These are phyloP conservation scores for Intubia oerlemansii DNA, from an alignment of 2,329 filamentous ascomycete species.

Conservation along the genomic window DNA sequence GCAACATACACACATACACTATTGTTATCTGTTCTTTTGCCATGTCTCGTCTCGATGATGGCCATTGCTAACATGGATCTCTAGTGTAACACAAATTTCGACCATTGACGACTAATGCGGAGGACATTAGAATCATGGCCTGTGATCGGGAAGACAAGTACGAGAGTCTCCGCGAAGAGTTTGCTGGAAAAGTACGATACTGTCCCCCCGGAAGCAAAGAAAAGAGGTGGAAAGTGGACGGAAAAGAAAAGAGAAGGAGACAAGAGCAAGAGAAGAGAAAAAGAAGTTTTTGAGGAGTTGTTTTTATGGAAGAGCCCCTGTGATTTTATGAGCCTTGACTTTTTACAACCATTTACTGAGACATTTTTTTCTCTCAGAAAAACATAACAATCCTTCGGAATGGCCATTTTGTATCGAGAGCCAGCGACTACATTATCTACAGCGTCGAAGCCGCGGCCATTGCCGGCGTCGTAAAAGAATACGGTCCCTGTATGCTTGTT, in stretches of 20 bases:
- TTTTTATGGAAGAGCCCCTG: too few species aligned
- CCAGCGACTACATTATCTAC: conserved; percentile 98
- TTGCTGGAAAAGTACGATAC: conserved; percentile 67
- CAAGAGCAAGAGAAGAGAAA: too few species aligned
- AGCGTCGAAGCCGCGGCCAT: conserved; percentile 90
- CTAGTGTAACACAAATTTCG: too few species aligned
- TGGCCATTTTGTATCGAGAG: conserved; percentile 86
- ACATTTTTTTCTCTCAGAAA: conserved; percentile 39
- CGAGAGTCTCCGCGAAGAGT: conserved; percentile 61
- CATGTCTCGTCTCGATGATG: not conserved
- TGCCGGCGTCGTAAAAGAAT: conserved; percentile 66
- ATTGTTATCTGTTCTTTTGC: not conserved
- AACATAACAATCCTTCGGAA: conserved; percentile 78
- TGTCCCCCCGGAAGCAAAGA: too few species aligned
- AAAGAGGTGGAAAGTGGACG: too few species aligned
- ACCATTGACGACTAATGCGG: too few species aligned
- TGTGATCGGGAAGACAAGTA: conserved; percentile 86
- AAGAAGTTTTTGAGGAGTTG: too few species aligned
- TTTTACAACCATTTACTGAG: too few species aligned
- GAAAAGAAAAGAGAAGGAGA: too few species aligned
- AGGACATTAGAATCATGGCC: conserved; percentile 89
- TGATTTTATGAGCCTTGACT: too few species aligned
- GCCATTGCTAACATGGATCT: not conserved
- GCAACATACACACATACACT: too few species aligned
- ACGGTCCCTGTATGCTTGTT: conserved; percentile 63